Percentiles rank a stretch among this genome's conserved stretches.
phyloP scores from a whole-genome alignment of 2,329 filamentous ascomycete species.

The Metarhizium humberi region DNA sequence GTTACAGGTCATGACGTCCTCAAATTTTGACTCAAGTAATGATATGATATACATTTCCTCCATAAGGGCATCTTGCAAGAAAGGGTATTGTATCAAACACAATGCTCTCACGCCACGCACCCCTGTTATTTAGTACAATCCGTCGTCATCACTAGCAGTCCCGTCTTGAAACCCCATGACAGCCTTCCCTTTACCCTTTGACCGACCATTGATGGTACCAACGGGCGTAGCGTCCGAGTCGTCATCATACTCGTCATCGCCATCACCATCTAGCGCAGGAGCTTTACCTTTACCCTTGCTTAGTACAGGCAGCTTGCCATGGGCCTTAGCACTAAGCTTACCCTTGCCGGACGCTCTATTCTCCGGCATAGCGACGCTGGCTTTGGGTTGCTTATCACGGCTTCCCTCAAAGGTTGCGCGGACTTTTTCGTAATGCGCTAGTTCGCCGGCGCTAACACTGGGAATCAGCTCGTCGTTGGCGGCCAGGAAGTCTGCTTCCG shows the following conservation, averaged over 20 bases:
- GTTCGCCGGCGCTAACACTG: constrained; percentile 83
- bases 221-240: constrained; percentile 19
- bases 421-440: constrained; percentile 84
- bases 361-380: background rate
- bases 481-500: constrained; percentile 75
- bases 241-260: constrained; percentile 24
- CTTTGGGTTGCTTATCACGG: constrained; percentile 18
- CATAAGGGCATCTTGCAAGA: constrained; percentile 6
- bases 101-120: background rate
- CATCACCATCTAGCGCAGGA: constrained; percentile 17
- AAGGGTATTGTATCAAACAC: background rate
- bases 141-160: constrained; percentile 47
- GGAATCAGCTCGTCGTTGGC: constrained; percentile 84
- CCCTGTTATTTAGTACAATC: constrained; percentile 34
- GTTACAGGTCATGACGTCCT: background rate
- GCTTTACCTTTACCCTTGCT: constrained; percentile 28
- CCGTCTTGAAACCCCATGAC: constrained; percentile 42
- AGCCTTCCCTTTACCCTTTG: constrained; percentile 50
- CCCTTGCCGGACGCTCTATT: constrained; percentile 13
- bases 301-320: constrained; percentile 26
- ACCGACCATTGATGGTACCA: constrained; percentile 21
- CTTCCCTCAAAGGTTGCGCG: constrained; percentile 70
- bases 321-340: constrained; percentile 13
- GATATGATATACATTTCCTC: background rate
- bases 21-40: background rate